Base-by-base conservation (phyloP, 1,284 basidiomycete genomes). In the Lentinus polychrous region DNA sequence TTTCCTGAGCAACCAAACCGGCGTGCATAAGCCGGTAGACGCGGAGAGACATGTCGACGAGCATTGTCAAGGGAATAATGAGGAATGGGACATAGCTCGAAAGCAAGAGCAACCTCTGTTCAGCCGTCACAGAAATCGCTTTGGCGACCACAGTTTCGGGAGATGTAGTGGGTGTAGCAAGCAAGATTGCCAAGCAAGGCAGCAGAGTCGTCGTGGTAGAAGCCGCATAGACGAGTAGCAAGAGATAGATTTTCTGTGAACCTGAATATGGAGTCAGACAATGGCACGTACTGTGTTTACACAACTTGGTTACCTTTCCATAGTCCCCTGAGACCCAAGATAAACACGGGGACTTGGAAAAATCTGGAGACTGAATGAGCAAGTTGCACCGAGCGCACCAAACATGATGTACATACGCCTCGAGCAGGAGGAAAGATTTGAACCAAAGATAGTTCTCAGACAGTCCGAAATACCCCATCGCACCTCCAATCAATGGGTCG, bases 271-370 rank as follows among this genome's bases (percentile, higher is more conserved):
- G 7, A 6, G n/a, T 22, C 5, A 37, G 36, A 37, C 7, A 5
- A 15, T 4, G 12, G 14, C 14, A 17, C 17, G 24, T 18, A 24
- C 11, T 8, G n/a, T 2, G 40, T 14, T 15, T 1, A 10, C 12
- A 43, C 14, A n/a, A 31, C 15, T 20, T 7, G 58, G 73, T 48
- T 57, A 81, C 88, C 79, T 57, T 71, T 74, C 73, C 78, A 86
- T 6, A 93, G 68, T 0, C 78, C 83, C 14, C 69, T 69, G 35
- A 82, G 71, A 11, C 86, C 86, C 10, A 91, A 50, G 27, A 88
- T 58, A 60, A 91, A 91, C 0, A 83, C 74, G 0, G 90, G 89
- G 0, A 91, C 63, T 62, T 92, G 90, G 63, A 92, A 88, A 39
- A 81, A 53, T 0, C 82, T 86, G 7, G 22, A 45, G 17, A 33